Conservation (phyloP, 1,284 basidiomycete species). For the Tilletia caries region DNA sequence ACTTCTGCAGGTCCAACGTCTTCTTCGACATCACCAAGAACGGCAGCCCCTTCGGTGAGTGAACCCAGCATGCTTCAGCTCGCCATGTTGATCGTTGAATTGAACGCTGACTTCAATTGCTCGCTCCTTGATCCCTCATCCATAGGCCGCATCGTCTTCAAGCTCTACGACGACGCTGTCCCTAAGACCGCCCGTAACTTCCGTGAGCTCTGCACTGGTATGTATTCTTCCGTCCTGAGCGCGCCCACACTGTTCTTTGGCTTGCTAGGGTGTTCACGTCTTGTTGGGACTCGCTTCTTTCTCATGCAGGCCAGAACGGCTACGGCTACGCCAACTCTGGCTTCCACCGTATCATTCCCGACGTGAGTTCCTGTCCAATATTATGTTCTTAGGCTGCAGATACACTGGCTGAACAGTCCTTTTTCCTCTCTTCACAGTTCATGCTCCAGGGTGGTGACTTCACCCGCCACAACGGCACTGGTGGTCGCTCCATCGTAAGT, state of each 20-base stretch:
- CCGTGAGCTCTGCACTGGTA: constrained; percentile 44
- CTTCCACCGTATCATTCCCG: constrained; percentile 29
- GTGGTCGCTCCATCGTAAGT: constrained; percentile 44
- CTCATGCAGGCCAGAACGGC: constrained; percentile 21
- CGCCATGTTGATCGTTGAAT: too few relatives aligned
- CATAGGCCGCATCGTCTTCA: constrained; percentile 46
- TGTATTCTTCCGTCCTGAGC: background rate
- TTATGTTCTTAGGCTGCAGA: background rate
- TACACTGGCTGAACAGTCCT: background rate
- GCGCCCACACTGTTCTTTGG: background rate
- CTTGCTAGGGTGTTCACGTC: background rate
- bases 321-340: constrained; percentile 26
- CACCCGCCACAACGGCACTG: constrained; percentile 48
- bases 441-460: constrained; percentile 48
- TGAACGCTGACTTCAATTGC: too few relatives aligned
- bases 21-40: constrained; percentile 67
- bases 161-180: constrained; percentile 43
- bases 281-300: background rate
- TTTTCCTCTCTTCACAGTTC: constrained; percentile 4
- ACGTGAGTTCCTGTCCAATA: background rate
- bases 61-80: too few relatives aligned
- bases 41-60: constrained; percentile 44
- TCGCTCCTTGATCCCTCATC: too few relatives aligned
- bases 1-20: constrained; percentile 58
- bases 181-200: constrained; percentile 51